Evolutionary conservation across 2,329 filamentous ascomycete species (phyloP).

Genomic region (Lithohypha guttulata): DNA sequence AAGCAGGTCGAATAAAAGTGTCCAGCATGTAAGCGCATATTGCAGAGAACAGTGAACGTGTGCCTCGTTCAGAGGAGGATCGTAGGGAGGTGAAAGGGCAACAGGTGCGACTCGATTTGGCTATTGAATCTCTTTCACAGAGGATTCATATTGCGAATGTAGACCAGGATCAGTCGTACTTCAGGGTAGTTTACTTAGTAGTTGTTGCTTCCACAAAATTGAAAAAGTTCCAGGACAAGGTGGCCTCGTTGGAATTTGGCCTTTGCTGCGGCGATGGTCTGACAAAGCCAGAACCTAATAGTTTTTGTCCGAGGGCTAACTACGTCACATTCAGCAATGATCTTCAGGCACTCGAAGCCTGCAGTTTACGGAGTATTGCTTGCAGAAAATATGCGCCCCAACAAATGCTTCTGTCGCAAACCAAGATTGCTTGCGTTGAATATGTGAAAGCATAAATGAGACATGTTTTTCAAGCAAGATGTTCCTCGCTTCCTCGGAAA

Average conservation of each 20-base stretch:
- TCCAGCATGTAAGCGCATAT: constrained; percentile 5
- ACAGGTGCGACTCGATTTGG: neutral
- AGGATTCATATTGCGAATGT: neutral
- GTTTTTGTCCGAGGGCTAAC: neutral
- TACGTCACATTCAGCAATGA: neutral
- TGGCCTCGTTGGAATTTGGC: neutral
- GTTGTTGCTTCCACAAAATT: neutral
- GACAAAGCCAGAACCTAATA: neutral
- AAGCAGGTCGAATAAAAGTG: constrained; percentile 19
- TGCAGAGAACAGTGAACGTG: neutral
- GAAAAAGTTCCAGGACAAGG: neutral
- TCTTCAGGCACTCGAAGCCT: neutral
- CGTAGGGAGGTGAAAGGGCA: neutral
- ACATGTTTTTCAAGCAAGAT: no score
- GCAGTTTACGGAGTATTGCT: no score
- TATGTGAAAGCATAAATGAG: no score
- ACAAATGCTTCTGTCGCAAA: no score
- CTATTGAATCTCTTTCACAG: no score
- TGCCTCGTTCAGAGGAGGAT: no score
- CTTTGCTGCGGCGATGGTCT: neutral
- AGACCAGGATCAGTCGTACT: neutral
- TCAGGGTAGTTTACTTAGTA: neutral
- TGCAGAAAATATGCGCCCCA: no score
- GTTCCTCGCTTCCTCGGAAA: no score
- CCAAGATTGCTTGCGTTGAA: no score